Evolutionary conservation across 306 rosid species (phyloP).

Genomic region (Astragalus glycyphyllos): DNA sequence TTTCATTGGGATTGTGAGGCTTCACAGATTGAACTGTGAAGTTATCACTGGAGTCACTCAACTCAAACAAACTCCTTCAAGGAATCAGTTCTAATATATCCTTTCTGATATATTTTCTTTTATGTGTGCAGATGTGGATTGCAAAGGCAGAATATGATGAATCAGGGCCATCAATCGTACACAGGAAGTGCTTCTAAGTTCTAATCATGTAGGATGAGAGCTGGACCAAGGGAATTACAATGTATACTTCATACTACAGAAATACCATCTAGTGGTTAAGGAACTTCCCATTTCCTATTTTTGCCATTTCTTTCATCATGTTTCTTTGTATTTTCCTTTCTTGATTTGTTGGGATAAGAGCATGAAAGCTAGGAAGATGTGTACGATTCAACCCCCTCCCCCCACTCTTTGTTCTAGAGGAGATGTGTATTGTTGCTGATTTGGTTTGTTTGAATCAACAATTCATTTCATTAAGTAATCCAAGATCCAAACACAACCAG

Average conservation of each 20-base stretch:
- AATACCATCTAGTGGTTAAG: slow-evolving; percentile 67
- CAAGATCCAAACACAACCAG: no score
- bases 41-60: no score
- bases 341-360: slow-evolving; percentile 70
- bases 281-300: slow-evolving; percentile 53
- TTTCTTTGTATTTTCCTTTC: slow-evolving; percentile 59
- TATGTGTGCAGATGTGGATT: slow-evolving; percentile 87
- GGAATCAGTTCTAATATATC: background rate
- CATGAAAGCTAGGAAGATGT: slow-evolving; percentile 73
- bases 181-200: slow-evolving; percentile 99
- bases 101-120: slow-evolving; percentile 30
- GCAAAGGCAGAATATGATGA: slow-evolving; percentile 33
- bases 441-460: slow-evolving; percentile 70
- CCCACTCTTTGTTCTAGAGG: no score
- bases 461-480: slow-evolving; percentile 51
- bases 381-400: slow-evolving; percentile 50
- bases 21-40: no score
- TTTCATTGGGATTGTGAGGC: no score
- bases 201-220: slow-evolving; percentile 51
- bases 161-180: slow-evolving; percentile 50
- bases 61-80: no score
- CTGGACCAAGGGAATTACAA: slow-evolving; percentile 55
- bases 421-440: slow-evolving; percentile 59
- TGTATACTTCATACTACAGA: slow-evolving; percentile 57
- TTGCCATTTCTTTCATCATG: slow-evolving; percentile 55